These are phyloP conservation scores for Astrothelium macrocarpum DNA, from an alignment of 495 filamentous ascomycete genomes.

Conservation along the genomic window DNA sequence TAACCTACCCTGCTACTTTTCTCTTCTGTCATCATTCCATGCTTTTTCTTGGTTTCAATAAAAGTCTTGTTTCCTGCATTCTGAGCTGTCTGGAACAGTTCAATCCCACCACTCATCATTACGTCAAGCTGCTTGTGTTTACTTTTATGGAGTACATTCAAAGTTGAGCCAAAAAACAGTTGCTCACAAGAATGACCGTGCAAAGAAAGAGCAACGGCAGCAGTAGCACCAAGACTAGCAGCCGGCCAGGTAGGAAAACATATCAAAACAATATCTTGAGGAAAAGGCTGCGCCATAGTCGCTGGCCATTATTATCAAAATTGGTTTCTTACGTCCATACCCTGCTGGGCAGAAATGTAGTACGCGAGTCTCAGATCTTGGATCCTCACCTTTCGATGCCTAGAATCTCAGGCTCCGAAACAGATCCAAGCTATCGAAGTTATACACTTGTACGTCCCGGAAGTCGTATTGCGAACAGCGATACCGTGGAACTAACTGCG, in stretches of 20 bases:
- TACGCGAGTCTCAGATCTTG: background rate
- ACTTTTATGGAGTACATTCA: no score
- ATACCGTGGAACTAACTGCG: background rate
- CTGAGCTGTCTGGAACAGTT: background rate
- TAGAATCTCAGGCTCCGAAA: background rate
- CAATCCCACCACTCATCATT: background rate
- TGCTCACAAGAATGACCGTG: background rate
- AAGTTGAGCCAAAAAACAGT: no score
- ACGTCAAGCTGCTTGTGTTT: no score
- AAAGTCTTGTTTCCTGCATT: no score
- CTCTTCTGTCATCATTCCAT: background rate
- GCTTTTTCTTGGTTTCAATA: background rate
- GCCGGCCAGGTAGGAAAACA: background rate
- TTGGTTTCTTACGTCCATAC: background rate
- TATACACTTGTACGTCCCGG: background rate
- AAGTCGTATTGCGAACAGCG: background rate
- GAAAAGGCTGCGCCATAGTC: background rate
- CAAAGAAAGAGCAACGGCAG: background rate
- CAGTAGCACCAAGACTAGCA: background rate
- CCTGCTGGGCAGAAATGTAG: background rate
- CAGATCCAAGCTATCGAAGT: background rate
- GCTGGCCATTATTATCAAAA: background rate
- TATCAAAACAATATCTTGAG: background rate
- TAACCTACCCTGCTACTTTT: background rate
- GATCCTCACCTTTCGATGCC: background rate